Evolutionary conservation across 148 eudicot species (phyloP).

Genomic region (Spergularia bocconei): DNA sequence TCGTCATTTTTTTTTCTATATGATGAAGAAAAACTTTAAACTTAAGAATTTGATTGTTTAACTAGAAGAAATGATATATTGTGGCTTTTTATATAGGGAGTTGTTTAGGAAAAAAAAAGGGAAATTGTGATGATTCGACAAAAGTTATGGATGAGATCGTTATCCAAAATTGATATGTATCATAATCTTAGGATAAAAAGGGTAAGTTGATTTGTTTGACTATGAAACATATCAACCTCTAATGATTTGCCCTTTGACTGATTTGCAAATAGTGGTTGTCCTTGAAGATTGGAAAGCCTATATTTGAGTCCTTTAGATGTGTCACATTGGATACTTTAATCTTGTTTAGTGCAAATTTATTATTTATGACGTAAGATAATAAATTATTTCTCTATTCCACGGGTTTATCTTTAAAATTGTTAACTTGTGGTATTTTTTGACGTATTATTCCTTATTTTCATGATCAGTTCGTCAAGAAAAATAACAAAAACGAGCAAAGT

Average conservation of each 20-base stretch:
- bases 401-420: too few relatives aligned
- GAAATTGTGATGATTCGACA: neutral
- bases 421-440: too few relatives aligned
- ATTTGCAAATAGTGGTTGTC: neutral
- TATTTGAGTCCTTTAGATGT: neutral
- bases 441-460: too few relatives aligned
- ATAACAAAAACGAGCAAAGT: too few relatives aligned
- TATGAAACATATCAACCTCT: slow-evolving; percentile 4
- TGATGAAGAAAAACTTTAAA: neutral
- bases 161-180: neutral
- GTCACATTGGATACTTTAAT: too few relatives aligned
- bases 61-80: too few relatives aligned
- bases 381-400: too few relatives aligned
- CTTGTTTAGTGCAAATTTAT: too few relatives aligned
- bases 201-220: neutral
- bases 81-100: neutral
- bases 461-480: too few relatives aligned
- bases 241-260: neutral
- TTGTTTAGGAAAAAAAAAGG: neutral
- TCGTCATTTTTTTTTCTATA: slow-evolving; percentile 10
- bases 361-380: too few relatives aligned
- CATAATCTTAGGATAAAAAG: neutral
- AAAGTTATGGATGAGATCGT: neutral
- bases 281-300: neutral
- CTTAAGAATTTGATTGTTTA: neutral